Evolutionary conservation across 2,329 filamentous ascomycete genomes (phyloP), one percentile per base, ranked within the genome.

Genomic region (Diplodia mutila): DNA sequence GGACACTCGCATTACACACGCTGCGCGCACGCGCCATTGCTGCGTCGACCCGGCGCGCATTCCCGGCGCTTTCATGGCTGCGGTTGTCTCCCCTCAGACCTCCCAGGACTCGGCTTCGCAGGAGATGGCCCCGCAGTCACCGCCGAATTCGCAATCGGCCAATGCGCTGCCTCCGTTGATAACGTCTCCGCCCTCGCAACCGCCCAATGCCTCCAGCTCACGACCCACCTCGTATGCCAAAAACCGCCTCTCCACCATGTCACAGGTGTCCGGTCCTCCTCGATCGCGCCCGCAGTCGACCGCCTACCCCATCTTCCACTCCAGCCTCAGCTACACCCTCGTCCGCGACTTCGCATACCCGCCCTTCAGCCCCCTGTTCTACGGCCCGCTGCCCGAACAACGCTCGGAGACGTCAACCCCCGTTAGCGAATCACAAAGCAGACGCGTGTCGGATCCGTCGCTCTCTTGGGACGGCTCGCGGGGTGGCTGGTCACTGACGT

Each of bases 281-380:
- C 87, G 90, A 70, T 97, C 93, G 70, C 89, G 93, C 69, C 92
- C 93, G 23, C 85, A 86, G 67, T 97, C 93, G n/a, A 87, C 91
- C 75, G 85, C 92, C 70, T 94, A 95, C 75, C 91, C 93, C 18
- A 84, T 91, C 74, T 95, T 93, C 79, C 90, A 93, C 73, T 95
- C 93, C 68, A 97, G 89, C 76, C 86, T 97, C 21, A 80, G 91
- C 7, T 97, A 97, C 78, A 89, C 93, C n/a, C 85, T 92, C 53
- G 94, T 99, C 71, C 91, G 95, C 75, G 95, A 99, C 84, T 99
- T 98, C 81, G 95, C 95, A 72, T 99, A 98, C 77, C 89, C 92
- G 37, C 77, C 87, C 29, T 85, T 86, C 66, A 92, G 98, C 78
- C 93, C 92, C 52, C 85, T 97, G 79, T 95, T 98, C 82, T 97